Evolutionary conservation across 805 yeast species (phyloP).

Genomic region (Debaryomyces hansenii): DNA sequence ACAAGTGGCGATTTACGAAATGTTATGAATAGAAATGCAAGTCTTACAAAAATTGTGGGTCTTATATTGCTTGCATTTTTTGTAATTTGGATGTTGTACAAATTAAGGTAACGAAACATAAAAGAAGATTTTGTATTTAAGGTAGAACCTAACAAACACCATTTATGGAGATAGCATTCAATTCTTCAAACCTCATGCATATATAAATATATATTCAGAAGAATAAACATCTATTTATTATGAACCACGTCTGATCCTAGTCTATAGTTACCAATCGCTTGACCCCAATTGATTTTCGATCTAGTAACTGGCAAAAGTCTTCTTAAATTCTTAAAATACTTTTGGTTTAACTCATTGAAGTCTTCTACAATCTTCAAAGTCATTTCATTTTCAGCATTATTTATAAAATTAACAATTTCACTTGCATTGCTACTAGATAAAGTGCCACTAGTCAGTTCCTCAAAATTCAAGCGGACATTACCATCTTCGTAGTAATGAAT

Average conservation of each 20-base stretch:
- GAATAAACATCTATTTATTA: constrained; percentile 17
- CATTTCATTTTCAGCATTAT: constrained; percentile 55
- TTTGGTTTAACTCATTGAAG: constrained; percentile 73
- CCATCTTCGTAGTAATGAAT: constrained; percentile 97
- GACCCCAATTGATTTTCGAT: constrained; percentile 93
- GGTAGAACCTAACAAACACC: not conserved
- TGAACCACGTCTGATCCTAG: constrained; percentile 76
- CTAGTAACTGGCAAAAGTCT: constrained; percentile 91
- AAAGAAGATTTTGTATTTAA: not conserved
- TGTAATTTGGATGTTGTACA: constrained; percentile 39
- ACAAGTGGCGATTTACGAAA: constrained; percentile 41
- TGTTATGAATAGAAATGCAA: constrained; percentile 43
- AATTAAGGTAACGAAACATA: constrained; percentile 21
- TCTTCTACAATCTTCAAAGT: constrained; percentile 61
- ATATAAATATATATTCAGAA: not conserved
- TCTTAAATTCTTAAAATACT: constrained; percentile 78
- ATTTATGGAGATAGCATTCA: not conserved
- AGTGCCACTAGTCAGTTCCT: constrained; percentile 30
- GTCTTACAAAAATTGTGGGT: constrained; percentile 38
- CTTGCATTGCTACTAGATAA: constrained; percentile 22
- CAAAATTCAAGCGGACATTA: constrained; percentile 71
- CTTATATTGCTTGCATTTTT: constrained; percentile 32
- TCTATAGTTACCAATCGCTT: constrained; percentile 84
- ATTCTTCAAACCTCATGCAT: not conserved
- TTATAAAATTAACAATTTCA: constrained; percentile 47